Evolutionary conservation across 2,329 filamentous ascomycete genomes (phyloP).

Genomic region (Ophiostoma sp.): DNA sequence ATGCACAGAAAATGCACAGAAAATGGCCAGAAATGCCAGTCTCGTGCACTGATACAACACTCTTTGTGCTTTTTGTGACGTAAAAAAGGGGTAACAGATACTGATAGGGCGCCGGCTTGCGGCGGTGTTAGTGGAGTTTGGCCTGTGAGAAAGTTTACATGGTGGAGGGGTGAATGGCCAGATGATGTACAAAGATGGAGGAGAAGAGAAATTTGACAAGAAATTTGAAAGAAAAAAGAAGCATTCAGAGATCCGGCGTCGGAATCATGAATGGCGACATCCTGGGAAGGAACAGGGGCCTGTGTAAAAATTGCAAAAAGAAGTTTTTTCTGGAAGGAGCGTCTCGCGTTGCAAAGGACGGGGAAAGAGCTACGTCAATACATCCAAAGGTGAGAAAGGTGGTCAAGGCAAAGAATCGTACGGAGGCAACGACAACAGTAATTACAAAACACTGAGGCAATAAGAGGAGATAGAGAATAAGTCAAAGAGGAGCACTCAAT

Average conservation of each 20-base stretch:
- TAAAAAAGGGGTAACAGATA: conserved; percentile 25
- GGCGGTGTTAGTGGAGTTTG: neutral
- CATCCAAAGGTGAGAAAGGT: too few relatives aligned
- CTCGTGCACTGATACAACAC: neutral
- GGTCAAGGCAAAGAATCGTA: too few relatives aligned
- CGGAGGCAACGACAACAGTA: too few relatives aligned
- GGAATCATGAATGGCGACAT: neutral
- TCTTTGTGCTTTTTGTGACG: conserved; percentile 15
- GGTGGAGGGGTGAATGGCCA: neutral
- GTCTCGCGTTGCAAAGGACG: neutral
- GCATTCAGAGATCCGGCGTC: neutral
- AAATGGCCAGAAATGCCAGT: neutral
- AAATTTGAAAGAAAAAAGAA: neutral
- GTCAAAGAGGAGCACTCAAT: neutral
- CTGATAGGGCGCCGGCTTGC: conserved; percentile 14
- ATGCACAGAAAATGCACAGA: neutral
- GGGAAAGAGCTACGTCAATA: neutral
- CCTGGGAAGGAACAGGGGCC: neutral
- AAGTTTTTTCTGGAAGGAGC: neutral
- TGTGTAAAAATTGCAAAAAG: neutral
- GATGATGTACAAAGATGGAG: neutral
- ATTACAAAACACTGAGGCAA: too few relatives aligned
- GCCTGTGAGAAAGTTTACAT: neutral
- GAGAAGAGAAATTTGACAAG: neutral
- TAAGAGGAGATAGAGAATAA: neutral